phyloP scores from a whole-genome alignment of 306 rosid species.

The Medicago lupulina region DNA sequence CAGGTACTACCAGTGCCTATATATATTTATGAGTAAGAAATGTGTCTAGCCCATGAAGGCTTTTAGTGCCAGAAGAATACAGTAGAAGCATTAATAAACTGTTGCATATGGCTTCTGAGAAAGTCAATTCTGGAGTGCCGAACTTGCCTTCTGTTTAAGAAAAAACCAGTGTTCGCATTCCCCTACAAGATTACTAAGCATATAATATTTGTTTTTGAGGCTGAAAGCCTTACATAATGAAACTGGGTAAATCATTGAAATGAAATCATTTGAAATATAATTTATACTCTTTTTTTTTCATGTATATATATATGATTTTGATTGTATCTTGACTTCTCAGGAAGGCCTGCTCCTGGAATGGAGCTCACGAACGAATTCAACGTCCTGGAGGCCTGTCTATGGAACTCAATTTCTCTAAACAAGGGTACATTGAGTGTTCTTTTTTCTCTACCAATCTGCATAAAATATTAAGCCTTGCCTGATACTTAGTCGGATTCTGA shows the following conservation, averaged over 20 bases:
- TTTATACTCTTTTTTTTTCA: too few species aligned
- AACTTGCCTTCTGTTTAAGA: background rate
- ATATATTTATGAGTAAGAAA: background rate
- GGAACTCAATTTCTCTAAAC: slow-evolving; percentile 85
- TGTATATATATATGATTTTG: slow-evolving; percentile 26
- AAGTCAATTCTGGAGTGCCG: background rate
- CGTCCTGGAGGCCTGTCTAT: slow-evolving; percentile 88
- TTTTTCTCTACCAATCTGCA: slow-evolving; percentile 33
- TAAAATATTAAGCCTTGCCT: slow-evolving; percentile 24
- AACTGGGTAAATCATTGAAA: background rate
- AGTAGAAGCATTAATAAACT: background rate
- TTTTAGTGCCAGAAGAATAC: background rate
- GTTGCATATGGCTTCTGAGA: background rate
- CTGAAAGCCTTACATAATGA: background rate
- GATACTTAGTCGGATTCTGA: slow-evolving; percentile 38
- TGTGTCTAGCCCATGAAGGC: background rate
- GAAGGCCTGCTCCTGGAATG: slow-evolving; percentile 88
- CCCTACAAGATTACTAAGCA: background rate
- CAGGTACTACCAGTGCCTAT: too few species aligned
- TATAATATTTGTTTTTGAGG: background rate
- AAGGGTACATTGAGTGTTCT: slow-evolving; percentile 61
- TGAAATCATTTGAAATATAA: too few species aligned
- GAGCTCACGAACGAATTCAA: slow-evolving; percentile 93
- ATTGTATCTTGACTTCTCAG: slow-evolving; percentile 51
- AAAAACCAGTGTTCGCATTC: background rate